These are phyloP conservation scores for Emiliania huxleyi DNA, from an alignment of 78 protist species.

Conservation along the genomic window DNA sequence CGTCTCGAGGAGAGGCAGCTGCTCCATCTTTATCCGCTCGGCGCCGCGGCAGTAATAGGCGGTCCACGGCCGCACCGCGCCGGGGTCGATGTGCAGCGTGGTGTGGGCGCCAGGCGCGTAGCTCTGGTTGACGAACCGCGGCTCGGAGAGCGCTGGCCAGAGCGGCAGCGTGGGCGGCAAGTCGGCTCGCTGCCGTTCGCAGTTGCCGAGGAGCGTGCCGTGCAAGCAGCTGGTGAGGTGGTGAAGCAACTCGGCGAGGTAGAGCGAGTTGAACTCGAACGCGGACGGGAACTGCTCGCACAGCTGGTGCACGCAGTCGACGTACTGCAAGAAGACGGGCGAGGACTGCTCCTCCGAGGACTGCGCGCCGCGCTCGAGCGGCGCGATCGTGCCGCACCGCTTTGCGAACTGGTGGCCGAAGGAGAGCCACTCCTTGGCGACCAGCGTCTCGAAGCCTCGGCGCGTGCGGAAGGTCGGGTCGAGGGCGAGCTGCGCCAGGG, in stretches of 20 bases:
- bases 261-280: constrained; percentile 84
- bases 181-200: background rate
- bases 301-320: constrained; percentile 86
- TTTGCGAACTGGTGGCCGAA: constrained; percentile 83
- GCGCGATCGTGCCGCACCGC: background rate
- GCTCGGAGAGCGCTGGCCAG: background rate
- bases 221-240: background rate
- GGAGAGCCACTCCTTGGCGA: constrained; percentile 89
- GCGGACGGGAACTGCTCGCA: constrained; percentile 63
- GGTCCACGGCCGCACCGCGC: background rate
- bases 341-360: constrained; percentile 49
- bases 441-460: constrained; percentile 72
- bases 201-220: constrained; percentile 46
- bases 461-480: constrained; percentile 86
- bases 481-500: constrained; percentile 68
- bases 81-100: background rate
- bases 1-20: background rate
- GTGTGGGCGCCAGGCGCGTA: background rate
- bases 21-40: background rate
- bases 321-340: constrained; percentile 90
- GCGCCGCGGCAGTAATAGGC: constrained; percentile 3
- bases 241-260: constrained; percentile 49
- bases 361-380: background rate
- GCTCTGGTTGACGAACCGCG: background rate
- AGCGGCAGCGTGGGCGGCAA: background rate